These are phyloP conservation scores for Botrytis galanthina DNA, from an alignment of 2,329 filamentous ascomycete species.

Conservation along the genomic window DNA sequence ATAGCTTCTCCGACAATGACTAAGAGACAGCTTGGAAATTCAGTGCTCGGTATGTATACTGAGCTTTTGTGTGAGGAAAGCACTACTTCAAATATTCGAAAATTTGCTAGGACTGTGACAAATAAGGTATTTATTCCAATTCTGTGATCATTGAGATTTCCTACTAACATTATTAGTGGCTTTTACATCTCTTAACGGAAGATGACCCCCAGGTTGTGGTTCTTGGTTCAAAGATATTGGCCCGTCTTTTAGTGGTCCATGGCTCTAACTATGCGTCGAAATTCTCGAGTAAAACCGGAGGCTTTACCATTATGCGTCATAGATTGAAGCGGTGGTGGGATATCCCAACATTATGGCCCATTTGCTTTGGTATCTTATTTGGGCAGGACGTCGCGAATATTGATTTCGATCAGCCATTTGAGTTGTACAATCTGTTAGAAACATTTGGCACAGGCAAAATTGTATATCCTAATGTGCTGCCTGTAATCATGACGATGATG, in stretches of 20 bases:
- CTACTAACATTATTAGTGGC: constrained; percentile 61
- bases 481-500: constrained; percentile 81
- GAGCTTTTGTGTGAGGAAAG: constrained; percentile 72
- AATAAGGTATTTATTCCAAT: constrained; percentile 67
- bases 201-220: constrained; percentile 80
- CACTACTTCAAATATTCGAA: constrained; percentile 68
- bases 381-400: constrained; percentile 75
- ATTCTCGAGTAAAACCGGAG: constrained; percentile 85
- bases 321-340: constrained; percentile 87
- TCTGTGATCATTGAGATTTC: constrained; percentile 8
- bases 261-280: constrained; percentile 80
- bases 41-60: constrained; percentile 74
- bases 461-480: constrained; percentile 72
- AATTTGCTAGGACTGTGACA: constrained; percentile 91
- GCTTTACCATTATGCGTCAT: constrained; percentile 81
- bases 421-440: constrained; percentile 70
- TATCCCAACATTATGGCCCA: constrained; percentile 77
- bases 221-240: constrained; percentile 77
- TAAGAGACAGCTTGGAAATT: constrained; percentile 69
- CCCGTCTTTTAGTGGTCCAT: constrained; percentile 78
- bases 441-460: constrained; percentile 69
- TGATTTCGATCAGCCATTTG: constrained; percentile 70
- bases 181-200: constrained; percentile 86
- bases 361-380: constrained; percentile 86
- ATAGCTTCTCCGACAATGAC: constrained; percentile 47